phyloP scores from a whole-genome alignment of 2,329 filamentous ascomycete genomes.

The Albifimbria verrucaria region DNA sequence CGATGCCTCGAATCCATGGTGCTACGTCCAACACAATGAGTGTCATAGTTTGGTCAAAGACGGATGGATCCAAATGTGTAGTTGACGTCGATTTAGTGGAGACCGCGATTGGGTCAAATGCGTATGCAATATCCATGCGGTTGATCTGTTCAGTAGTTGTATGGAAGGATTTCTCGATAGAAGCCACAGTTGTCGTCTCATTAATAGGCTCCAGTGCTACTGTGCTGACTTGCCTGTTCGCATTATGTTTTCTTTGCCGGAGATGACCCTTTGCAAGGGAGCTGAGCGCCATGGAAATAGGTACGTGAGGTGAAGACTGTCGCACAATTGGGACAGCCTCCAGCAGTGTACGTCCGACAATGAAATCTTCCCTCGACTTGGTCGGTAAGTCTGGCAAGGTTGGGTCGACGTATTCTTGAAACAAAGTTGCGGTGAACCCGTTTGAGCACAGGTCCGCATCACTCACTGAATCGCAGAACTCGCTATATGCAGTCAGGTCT shows the following conservation, averaged over 20 bases:
- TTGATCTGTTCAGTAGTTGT: constrained; percentile 27
- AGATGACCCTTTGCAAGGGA: constrained; percentile 23
- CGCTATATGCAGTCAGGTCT: constrained; percentile 48
- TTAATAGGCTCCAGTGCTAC: constrained; percentile 19
- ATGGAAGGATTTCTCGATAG: constrained; percentile 36
- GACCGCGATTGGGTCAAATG: constrained; percentile 59
- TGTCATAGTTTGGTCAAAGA: constrained; percentile 69
- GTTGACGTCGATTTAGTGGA: constrained; percentile 38
- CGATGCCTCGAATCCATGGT: constrained; percentile 85
- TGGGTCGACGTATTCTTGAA: constrained; percentile 56
- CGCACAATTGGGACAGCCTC: constrained; percentile 37
- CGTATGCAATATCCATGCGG: constrained; percentile 52
- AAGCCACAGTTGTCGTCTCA: constrained; percentile 29
- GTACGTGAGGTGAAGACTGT: constrained; percentile 22
- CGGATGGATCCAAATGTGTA: constrained; percentile 59
- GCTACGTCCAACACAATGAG: constrained; percentile 75
- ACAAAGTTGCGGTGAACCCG: constrained; percentile 39
- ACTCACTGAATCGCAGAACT: constrained; percentile 59
- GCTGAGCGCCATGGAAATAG: constrained; percentile 25
- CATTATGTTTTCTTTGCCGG: neutral
- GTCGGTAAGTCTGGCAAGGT: constrained; percentile 54
- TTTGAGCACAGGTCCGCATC: constrained; percentile 59
- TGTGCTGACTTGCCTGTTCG: neutral
- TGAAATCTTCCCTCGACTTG: constrained; percentile 48
- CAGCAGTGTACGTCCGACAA: constrained; percentile 44